phyloP scores from a whole-genome alignment of 768 basidiomycete genomes.

The Pleurotus salmoneostramineus region DNA sequence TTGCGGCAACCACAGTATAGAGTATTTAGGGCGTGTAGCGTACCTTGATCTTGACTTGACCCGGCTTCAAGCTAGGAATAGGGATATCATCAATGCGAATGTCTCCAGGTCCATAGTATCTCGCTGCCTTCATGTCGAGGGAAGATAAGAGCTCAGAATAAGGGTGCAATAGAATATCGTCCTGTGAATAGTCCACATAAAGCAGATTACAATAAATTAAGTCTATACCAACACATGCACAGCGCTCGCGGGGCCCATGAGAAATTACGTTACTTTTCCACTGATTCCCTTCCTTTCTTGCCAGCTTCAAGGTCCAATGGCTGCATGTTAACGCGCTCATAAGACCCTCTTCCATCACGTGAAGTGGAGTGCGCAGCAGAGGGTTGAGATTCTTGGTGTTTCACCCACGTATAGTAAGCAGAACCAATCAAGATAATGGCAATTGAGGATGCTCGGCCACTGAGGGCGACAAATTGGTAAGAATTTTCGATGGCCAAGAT shows the following conservation, averaged over 20 bases:
- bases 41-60: conserved; percentile 7
- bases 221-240: not conserved
- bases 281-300: conserved; percentile 14
- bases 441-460: conserved; percentile 80
- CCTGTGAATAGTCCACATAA: not conserved
- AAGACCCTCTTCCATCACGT: conserved; percentile 24
- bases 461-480: conserved; percentile 21
- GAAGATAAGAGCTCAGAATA: not conserved
- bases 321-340: conserved; percentile 63
- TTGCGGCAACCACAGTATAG: not conserved
- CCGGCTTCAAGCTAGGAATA: not conserved
- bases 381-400: conserved; percentile 62
- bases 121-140: conserved; percentile 5
- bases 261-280: conserved; percentile 1
- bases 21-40: not conserved
- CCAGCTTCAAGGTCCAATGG: conserved; percentile 53
- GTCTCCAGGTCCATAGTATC: conserved; percentile 8
- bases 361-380: conserved; percentile 22
- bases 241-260: no score
- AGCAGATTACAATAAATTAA: not conserved
- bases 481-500: not conserved
- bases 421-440: conserved; percentile 79
- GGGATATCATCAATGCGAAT: conserved; percentile 6
- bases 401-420: conserved; percentile 84
- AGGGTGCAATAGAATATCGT: not conserved